Percentiles rank a stretch among this genome's conserved stretches.
phyloP scores from a whole-genome alignment of 352 stramenopile genomes.

The Pilasporangium apinafurcum region DNA sequence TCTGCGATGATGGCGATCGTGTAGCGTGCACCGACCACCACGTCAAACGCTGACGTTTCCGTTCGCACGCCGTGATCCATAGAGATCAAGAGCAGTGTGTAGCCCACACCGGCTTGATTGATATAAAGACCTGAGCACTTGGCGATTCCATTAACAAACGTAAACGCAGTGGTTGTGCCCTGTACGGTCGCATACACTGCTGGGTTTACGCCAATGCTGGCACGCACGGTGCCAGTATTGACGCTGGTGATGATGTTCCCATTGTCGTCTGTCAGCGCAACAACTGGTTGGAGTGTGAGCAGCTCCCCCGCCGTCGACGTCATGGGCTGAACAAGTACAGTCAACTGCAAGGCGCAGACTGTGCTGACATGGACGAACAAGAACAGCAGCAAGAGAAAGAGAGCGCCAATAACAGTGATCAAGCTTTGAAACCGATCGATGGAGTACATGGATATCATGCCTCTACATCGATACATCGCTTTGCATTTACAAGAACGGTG shows the following conservation, averaged over 20 bases:
- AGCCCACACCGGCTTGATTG: conserved; percentile 48
- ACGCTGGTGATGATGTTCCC: conserved; percentile 68
- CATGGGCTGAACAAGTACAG: conserved; percentile 62
- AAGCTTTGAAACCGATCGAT: too few relatives aligned
- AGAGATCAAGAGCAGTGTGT: conserved; percentile 65
- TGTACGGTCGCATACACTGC: conserved; percentile 42
- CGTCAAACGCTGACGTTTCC: conserved; percentile 66
- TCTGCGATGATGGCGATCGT: conserved; percentile 58
- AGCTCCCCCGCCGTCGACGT: conserved; percentile 54
- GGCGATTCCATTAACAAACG: conserved; percentile 71
- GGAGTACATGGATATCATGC: too few relatives aligned
- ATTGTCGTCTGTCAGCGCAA: conserved; percentile 69
- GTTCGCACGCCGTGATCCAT: conserved; percentile 59
- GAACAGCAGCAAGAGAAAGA: conserved; percentile 1
- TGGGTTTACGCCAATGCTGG: conserved; percentile 46
- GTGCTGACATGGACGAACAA: conserved; percentile 1
- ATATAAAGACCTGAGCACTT: conserved; percentile 70
- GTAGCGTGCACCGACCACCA: conserved; percentile 54
- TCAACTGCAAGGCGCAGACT: conserved; percentile 30
- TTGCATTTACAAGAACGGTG: too few relatives aligned
- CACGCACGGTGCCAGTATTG: conserved; percentile 45
- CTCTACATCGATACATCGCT: too few relatives aligned
- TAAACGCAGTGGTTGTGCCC: conserved; percentile 35
- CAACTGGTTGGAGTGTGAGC: conserved; percentile 49
- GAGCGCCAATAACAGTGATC: too few relatives aligned